A percentile compares a stretch with the other conserved stretches of the same genome.
phyloP scores from a whole-genome alignment of 2,329 filamentous ascomycete species.

The Talaromyces piceae region DNA sequence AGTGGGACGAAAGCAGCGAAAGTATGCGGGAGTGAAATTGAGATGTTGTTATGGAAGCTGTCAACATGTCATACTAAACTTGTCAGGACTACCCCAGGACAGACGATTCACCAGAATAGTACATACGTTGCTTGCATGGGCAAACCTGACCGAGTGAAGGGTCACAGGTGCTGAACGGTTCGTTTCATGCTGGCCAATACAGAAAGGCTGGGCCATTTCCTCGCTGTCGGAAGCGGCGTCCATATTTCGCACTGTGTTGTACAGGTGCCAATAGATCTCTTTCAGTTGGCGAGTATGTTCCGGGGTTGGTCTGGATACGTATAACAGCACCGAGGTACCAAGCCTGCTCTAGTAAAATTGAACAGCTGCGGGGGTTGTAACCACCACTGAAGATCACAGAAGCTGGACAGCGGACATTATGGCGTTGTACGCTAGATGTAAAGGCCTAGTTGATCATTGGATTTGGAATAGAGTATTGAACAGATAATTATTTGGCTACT shows the following conservation, averaged over 20 bases:
- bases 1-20: constrained; percentile 44
- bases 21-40: constrained; percentile 54
- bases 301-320: too few species aligned
- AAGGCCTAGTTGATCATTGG: not conserved
- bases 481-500: not conserved
- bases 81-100: constrained; percentile 6
- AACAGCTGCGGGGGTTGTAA: not conserved
- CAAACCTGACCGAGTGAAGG: constrained; percentile 45
- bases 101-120: constrained; percentile 16
- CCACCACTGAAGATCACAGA: not conserved
- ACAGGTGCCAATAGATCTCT: too few species aligned
- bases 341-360: not conserved
- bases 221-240: constrained; percentile 26
- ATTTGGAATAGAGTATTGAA: not conserved
- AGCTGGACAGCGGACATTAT: not conserved
- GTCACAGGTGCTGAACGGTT: constrained; percentile 44
- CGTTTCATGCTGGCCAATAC: constrained; percentile 56
- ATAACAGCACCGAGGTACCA: not conserved
- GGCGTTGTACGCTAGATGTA: not conserved
- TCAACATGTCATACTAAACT: constrained; percentile 58
- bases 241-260: constrained; percentile 16
- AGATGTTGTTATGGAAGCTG: constrained; percentile 53
- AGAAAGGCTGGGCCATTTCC: constrained; percentile 43
- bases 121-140: constrained; percentile 50
- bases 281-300: too few species aligned